Conservation (phyloP, 208 protist species). For the Acanthamoeba rhysodes region DNA sequence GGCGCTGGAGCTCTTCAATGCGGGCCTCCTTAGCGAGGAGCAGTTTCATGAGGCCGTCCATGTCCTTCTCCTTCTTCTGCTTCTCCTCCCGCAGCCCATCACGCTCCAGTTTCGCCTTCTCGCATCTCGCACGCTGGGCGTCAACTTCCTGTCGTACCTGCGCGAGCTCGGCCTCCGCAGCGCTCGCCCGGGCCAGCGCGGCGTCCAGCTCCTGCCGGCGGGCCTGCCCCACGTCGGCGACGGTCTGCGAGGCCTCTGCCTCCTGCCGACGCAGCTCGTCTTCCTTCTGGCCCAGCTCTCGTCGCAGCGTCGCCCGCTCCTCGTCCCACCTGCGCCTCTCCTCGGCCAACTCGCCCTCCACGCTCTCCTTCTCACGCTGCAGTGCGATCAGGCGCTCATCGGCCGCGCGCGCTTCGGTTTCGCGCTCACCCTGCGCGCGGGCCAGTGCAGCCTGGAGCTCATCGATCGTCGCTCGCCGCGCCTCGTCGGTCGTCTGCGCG, state of each 20-base stretch:
- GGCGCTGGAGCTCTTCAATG: neutral
- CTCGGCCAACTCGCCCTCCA: neutral
- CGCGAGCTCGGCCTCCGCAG: neutral
- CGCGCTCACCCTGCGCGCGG: neutral
- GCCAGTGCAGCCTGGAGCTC: neutral
- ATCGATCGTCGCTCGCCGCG: neutral
- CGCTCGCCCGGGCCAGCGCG: neutral
- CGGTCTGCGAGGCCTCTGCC: neutral
- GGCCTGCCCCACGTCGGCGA: neutral
- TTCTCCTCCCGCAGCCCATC: slow-evolving; percentile 25
- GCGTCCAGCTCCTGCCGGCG: neutral
- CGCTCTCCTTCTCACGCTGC: slow-evolving; percentile 10
- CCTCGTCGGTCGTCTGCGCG: neutral
- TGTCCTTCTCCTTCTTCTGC: slow-evolving; percentile 5
- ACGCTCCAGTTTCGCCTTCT: neutral
- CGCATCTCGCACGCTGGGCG: neutral
- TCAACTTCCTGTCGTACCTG: neutral
- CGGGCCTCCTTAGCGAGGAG: neutral
- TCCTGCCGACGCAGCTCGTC: neutral
- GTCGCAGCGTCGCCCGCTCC: neutral
- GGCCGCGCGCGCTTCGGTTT: neutral
- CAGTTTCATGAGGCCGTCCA: neutral
- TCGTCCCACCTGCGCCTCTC: neutral
- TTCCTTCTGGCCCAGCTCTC: neutral
- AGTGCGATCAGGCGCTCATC: neutral